A percentile compares a stretch with the other conserved stretches of the same genome.
These are phyloP conservation scores for Lophiostoma macrostomum DNA, from an alignment of 495 filamentous ascomycete species.

Conservation along the genomic window DNA sequence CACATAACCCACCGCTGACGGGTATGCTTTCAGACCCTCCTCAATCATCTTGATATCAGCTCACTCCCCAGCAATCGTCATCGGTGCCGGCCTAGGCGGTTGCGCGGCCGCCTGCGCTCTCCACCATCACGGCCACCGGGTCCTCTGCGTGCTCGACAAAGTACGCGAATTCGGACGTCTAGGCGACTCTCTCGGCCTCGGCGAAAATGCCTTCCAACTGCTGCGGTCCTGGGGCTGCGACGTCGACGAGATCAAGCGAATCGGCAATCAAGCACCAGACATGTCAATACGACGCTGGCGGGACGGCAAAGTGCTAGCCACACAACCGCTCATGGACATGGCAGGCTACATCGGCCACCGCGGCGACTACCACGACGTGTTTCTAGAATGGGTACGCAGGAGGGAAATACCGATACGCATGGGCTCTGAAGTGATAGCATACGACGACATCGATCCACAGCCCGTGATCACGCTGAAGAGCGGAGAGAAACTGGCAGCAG, in stretches of 20 bases:
- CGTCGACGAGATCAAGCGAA: slow-evolving; percentile 42
- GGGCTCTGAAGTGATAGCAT: slow-evolving; percentile 48
- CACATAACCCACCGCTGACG: slow-evolving; percentile 25
- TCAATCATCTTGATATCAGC: not conserved
- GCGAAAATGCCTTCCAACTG: slow-evolving; percentile 52
- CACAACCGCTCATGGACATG: slow-evolving; percentile 57
- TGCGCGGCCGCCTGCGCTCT: slow-evolving; percentile 53
- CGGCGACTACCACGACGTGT: slow-evolving; percentile 60
- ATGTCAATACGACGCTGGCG: slow-evolving; percentile 48
- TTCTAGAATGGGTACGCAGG: slow-evolving; percentile 49
- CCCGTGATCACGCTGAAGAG: slow-evolving; percentile 48
- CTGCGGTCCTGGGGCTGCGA: slow-evolving; percentile 52
- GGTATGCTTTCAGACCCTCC: slow-evolving; percentile 1
- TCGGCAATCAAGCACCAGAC: slow-evolving; percentile 53
- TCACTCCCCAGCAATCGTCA: slow-evolving; percentile 45
- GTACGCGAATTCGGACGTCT: slow-evolving; percentile 49
- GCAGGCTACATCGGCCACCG: slow-evolving; percentile 58
- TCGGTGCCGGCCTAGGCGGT: slow-evolving; percentile 55
- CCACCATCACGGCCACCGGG: slow-evolving; percentile 51
- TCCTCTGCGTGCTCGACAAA: slow-evolving; percentile 49
- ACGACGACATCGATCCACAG: slow-evolving; percentile 43
- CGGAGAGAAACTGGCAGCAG: slow-evolving; percentile 48
- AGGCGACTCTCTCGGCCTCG: slow-evolving; percentile 51
- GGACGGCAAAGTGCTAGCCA: slow-evolving; percentile 52
- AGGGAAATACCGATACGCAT: slow-evolving; percentile 50